phyloP scores from a whole-genome alignment of 2,329 filamentous ascomycete species.

The Phialocephala subalpina region DNA sequence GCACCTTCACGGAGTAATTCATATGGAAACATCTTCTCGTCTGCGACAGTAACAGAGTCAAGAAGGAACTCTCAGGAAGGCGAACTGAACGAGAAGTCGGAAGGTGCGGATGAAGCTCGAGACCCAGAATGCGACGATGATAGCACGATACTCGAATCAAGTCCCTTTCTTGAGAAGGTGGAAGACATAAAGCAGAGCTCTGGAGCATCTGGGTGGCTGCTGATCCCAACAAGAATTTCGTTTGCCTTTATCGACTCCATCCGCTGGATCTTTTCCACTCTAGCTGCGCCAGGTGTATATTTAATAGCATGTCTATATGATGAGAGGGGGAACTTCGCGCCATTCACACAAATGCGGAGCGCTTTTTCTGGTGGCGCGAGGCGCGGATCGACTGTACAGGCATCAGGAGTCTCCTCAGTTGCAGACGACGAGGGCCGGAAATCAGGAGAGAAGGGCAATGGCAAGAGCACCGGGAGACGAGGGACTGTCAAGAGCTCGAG shows the following conservation, averaged over 20 bases:
- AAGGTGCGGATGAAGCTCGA: conserved; percentile 46
- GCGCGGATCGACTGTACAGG: conserved; percentile 43
- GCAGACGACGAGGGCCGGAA: conserved; percentile 25
- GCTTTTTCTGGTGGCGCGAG: conserved; percentile 55
- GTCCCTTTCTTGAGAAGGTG: conserved; percentile 64
- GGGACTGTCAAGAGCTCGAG: conserved; percentile 28
- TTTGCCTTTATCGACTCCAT: conserved; percentile 78
- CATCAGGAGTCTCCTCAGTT: conserved; percentile 41
- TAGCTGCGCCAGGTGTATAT: conserved; percentile 83
- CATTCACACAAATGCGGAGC: conserved; percentile 73
- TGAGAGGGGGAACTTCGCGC: conserved; percentile 79
- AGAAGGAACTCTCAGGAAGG: conserved; percentile 47
- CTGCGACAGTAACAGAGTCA: conserved; percentile 33
- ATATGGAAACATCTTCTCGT: conserved; percentile 51
- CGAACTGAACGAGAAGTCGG: conserved; percentile 50
- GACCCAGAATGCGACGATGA: conserved; percentile 43
- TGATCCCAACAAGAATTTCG: conserved; percentile 73
- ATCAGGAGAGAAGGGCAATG: conserved; percentile 27
- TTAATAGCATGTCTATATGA: conserved; percentile 85
- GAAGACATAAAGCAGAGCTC: conserved; percentile 47
- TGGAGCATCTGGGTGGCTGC: conserved; percentile 56
- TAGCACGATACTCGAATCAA: conserved; percentile 65
- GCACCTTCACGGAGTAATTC: conserved; percentile 68
- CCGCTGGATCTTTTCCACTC: conserved; percentile 78
- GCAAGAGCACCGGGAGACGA: conserved; percentile 31